A percentile compares a stretch with the other conserved stretches of the same genome.
Conservation (phyloP, 768 basidiomycete genomes). For the Daedaleopsis nitida region DNA sequence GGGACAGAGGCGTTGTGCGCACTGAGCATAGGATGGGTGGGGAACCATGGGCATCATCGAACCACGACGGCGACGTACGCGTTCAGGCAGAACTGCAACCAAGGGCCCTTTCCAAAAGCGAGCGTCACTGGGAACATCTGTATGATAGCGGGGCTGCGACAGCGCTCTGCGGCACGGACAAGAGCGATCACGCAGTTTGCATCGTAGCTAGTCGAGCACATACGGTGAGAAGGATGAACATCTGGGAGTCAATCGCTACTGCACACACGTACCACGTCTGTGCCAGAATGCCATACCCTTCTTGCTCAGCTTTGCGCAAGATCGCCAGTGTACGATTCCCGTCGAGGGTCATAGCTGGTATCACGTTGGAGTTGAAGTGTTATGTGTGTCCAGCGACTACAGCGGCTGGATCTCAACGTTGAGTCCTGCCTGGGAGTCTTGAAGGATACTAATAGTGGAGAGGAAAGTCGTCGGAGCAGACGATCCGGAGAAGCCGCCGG, state of each 20-base stretch:
- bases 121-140: conserved; percentile 50
- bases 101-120: conserved; percentile 47
- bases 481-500: no score
- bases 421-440: no score
- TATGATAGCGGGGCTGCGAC: conserved; percentile 46
- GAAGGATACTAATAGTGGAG: no score
- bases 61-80: conserved; percentile 27
- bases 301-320: conserved; percentile 41
- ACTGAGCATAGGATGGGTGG: conserved; percentile 23
- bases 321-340: conserved; percentile 45
- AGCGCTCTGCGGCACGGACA: conserved; percentile 50
- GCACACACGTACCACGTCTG: conserved; percentile 39
- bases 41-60: neutral
- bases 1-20: conserved; percentile 50
- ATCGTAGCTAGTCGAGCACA: conserved; percentile 40
- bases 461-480: no score
- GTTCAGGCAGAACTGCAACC: conserved; percentile 46
- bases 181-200: conserved; percentile 46
- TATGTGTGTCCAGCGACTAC: neutral
- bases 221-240: neutral
- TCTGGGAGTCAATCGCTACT: neutral
- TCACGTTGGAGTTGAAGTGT: neutral
- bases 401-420: no score
- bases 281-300: conserved; percentile 46
- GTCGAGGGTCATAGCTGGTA: neutral